Evolutionary conservation across 2,329 filamentous ascomycete species (phyloP).

Genomic region (Reticulascus tulasneorum): DNA sequence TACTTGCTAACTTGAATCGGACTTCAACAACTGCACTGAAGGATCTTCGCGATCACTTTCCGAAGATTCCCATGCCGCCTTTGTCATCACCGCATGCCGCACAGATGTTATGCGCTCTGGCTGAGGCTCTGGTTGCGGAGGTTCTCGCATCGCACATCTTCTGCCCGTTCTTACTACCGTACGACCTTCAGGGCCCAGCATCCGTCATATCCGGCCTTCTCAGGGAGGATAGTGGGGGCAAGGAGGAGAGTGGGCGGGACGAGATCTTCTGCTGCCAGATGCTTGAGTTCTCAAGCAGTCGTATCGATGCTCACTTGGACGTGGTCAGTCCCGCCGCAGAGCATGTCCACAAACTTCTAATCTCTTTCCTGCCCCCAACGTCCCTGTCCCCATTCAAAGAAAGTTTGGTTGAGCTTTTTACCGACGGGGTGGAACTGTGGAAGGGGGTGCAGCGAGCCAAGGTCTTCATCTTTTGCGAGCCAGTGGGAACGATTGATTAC

Average conservation of each 20-base stretch:
- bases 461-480: conserved; percentile 20
- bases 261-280: conserved; percentile 24
- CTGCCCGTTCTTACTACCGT: conserved; percentile 22
- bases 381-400: conserved; percentile 1
- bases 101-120: conserved; percentile 24
- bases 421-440: conserved; percentile 21
- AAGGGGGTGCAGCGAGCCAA: conserved; percentile 19
- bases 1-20: too few relatives aligned
- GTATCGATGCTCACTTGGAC: not conserved
- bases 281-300: conserved; percentile 16
- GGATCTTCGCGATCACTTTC: too few relatives aligned
- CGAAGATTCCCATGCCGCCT: too few relatives aligned
- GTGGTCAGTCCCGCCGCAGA: conserved; percentile 2
- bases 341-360: conserved; percentile 3
- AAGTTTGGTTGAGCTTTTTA: conserved; percentile 13
- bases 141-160: conserved; percentile 21
- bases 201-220: conserved; percentile 19
- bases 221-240: conserved; percentile 18
- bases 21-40: too few relatives aligned
- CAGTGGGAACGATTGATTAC: too few relatives aligned
- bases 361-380: not conserved
- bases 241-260: conserved; percentile 18
- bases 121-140: conserved; percentile 22
- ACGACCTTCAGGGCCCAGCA: conserved; percentile 12
- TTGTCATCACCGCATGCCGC: too few relatives aligned